These are phyloP conservation scores for Pleurotus cornucopiae DNA, from an alignment of 768 basidiomycete genomes.

Conservation along the genomic window DNA sequence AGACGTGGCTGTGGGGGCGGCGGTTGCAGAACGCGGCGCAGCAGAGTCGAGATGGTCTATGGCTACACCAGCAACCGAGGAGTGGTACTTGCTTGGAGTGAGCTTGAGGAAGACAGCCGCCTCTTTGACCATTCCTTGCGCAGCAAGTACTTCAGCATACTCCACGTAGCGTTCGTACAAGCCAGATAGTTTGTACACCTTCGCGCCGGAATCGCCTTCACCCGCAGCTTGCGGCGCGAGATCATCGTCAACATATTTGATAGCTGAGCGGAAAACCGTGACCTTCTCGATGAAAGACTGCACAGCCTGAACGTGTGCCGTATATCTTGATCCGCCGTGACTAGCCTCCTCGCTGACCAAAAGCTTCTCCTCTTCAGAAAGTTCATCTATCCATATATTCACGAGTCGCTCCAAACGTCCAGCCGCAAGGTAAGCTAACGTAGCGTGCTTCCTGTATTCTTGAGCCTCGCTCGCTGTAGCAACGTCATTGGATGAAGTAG, in stretches of 20 bases:
- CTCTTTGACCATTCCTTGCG: constrained; percentile 84
- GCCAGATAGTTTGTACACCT: constrained; percentile 76
- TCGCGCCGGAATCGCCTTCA: constrained; percentile 35
- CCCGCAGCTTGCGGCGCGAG: constrained; percentile 37
- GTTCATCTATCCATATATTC: constrained; percentile 88
- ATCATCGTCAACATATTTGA: constrained; percentile 73
- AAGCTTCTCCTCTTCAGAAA: constrained; percentile 75
- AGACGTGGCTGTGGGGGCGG: constrained; percentile 16
- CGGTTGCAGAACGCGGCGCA: constrained; percentile 9
- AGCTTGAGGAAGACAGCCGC: constrained; percentile 76
- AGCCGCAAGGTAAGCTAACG: constrained; percentile 90
- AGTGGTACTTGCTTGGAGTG: constrained; percentile 77
- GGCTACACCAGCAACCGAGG: constrained; percentile 39
- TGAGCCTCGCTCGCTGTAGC: constrained; percentile 37
- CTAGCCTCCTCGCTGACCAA: constrained; percentile 36
- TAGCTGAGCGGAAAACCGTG: constrained; percentile 86
- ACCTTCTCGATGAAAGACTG: constrained; percentile 97
- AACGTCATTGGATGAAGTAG: constrained; percentile 43
- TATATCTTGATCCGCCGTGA: constrained; percentile 55
- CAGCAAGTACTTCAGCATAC: constrained; percentile 88
- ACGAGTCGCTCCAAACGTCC: constrained; percentile 83
- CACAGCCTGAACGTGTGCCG: constrained; percentile 78
- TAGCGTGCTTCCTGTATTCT: constrained; percentile 79
- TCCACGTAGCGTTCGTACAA: constrained; percentile 95
- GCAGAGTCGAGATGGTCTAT: constrained; percentile 36